These are phyloP conservation scores for Antitrichia curtipendula DNA, from an alignment of 225 moss, liverwort and hornwort genomes.

Conservation along the genomic window DNA sequence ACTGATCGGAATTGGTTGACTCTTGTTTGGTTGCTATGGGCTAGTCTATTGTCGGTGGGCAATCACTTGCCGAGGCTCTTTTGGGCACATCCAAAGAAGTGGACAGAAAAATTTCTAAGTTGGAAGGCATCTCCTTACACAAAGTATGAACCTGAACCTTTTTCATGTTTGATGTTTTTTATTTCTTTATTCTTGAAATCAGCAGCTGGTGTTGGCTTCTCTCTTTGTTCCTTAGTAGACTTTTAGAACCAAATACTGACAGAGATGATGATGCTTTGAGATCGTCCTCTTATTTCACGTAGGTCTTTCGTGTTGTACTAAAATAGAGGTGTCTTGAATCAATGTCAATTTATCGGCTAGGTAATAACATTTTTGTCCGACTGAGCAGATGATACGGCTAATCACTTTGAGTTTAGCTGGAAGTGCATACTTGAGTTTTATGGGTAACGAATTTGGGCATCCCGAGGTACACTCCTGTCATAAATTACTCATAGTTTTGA, in stretches of 20 bases:
- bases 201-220: not conserved
- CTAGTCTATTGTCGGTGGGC: conserved; percentile 70
- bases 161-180: not conserved
- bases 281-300: not conserved
- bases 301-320: not conserved
- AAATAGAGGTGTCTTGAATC: not conserved
- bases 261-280: not conserved
- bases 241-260: not conserved
- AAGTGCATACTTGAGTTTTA: conserved; percentile 80
- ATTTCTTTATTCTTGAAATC: not conserved
- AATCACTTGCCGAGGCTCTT: conserved; percentile 77
- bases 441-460: conserved; percentile 98
- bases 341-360: not conserved
- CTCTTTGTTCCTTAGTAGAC: not conserved
- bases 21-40: not conserved
- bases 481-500: not conserved
- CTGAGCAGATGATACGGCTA: conserved; percentile 83
- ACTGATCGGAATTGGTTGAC: not conserved
- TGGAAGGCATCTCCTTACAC: conserved; percentile 60
- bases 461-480: conserved; percentile 53
- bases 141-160: conserved; percentile 30
- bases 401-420: conserved; percentile 81
- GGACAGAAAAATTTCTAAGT: conserved; percentile 8
- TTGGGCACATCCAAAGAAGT: conserved; percentile 16
- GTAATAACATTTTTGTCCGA: not conserved